A percentile compares a stretch with the other conserved stretches of the same genome.
These are phyloP conservation scores for Aspergillus costaricaensis DNA, from an alignment of 2,329 filamentous ascomycete genomes.

Conservation along the genomic window DNA sequence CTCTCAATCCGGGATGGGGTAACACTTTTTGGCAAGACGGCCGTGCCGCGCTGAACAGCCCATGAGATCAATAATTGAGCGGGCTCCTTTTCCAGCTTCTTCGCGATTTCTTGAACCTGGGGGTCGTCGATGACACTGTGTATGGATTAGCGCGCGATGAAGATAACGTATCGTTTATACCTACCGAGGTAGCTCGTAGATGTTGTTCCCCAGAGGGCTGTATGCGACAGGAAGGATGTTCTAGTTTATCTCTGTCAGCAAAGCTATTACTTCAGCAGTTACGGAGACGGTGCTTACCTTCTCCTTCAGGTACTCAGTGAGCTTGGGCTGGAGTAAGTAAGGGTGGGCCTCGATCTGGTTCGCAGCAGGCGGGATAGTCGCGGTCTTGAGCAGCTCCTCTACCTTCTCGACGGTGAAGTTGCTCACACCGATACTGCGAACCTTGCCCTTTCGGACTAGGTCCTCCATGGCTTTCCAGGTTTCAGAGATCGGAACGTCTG, in stretches of 20 bases:
- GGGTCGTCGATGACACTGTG: slow-evolving; percentile 61
- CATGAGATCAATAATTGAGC: slow-evolving; percentile 58
- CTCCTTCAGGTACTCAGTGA: slow-evolving; percentile 55
- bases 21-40: slow-evolving; percentile 58
- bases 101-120: slow-evolving; percentile 62
- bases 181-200: slow-evolving; percentile 32
- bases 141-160: slow-evolving; percentile 11
- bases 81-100: slow-evolving; percentile 61
- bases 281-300: slow-evolving; percentile 45
- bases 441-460: slow-evolving; percentile 36
- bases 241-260: slow-evolving; percentile 7
- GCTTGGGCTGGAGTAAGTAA: slow-evolving; percentile 60
- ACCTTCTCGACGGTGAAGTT: slow-evolving; percentile 45
- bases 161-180: not conserved
- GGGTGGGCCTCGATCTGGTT: slow-evolving; percentile 71
- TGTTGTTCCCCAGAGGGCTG: slow-evolving; percentile 60
- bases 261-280: not conserved
- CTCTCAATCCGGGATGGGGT: slow-evolving; percentile 54
- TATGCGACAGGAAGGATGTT: slow-evolving; percentile 60
- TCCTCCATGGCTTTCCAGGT: slow-evolving; percentile 43
- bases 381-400: slow-evolving; percentile 35
- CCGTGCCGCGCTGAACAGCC: slow-evolving; percentile 56
- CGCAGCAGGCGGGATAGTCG: slow-evolving; percentile 59
- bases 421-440: slow-evolving; percentile 37
- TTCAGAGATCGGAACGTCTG: slow-evolving; percentile 30